Conservation (phyloP, 2,329 filamentous ascomycete genomes). For the Scolecobasidium constrictum region DNA sequence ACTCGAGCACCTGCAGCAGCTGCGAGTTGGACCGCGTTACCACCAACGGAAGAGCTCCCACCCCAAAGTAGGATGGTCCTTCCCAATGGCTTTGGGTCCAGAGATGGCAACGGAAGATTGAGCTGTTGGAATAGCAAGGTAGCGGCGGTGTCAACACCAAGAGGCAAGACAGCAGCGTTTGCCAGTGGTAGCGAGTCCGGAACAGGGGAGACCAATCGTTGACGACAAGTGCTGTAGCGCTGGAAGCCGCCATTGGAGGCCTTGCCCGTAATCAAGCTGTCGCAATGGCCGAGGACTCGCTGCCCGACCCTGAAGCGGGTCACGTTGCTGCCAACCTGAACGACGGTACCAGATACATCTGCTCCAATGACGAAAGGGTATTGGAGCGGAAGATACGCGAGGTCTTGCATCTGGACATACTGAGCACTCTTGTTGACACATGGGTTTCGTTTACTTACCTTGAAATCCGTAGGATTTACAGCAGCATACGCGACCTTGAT, state of each 20-base stretch:
- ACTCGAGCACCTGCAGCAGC: constrained; percentile 29
- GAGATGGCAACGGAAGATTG: constrained; percentile 26
- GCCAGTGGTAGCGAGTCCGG: constrained; percentile 26
- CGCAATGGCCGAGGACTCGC: constrained; percentile 2
- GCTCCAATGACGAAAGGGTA: constrained; percentile 25
- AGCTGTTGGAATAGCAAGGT: constrained; percentile 31
- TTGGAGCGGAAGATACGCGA: constrained; percentile 16
- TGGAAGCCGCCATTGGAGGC: constrained; percentile 19
- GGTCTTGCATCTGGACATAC: constrained; percentile 1
- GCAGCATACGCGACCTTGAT: constrained; percentile 2
- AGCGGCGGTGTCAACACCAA: constrained; percentile 33
- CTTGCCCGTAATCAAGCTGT: constrained; percentile 13
- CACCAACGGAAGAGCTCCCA: constrained; percentile 22
- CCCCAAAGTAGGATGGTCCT: constrained; percentile 18
- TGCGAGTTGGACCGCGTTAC: constrained; percentile 33
- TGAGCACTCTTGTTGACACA: too few relatives aligned
- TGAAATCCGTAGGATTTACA: constrained; percentile 1
- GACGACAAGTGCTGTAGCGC: constrained; percentile 21
- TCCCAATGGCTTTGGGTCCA: constrained; percentile 17
- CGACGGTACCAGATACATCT: constrained; percentile 26
- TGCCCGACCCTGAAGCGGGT: constrained; percentile 1
- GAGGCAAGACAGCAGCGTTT: constrained; percentile 30
- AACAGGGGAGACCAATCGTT: constrained; percentile 25
- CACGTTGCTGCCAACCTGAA: constrained; percentile 23
- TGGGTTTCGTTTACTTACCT: too few relatives aligned